Evolutionary conservation across 192 early-diverging fungal species (phyloP).

Genomic region (Anaeromyces robustus): DNA sequence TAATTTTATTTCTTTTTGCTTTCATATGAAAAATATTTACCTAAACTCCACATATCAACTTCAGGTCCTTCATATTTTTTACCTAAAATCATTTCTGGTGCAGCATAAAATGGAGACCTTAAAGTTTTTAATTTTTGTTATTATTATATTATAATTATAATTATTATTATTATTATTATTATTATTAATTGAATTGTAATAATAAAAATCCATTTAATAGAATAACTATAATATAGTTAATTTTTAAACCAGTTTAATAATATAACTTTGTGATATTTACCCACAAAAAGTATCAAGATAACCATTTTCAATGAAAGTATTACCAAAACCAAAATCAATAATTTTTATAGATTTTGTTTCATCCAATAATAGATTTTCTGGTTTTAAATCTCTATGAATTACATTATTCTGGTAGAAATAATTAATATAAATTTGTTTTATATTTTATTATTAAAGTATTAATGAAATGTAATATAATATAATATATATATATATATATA

Average conservation of each 20-base stretch:
- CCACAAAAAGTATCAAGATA: conserved; percentile 33
- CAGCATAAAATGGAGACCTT: conserved; percentile 60
- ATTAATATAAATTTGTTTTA: no score
- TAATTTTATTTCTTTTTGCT: no score
- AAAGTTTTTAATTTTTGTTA: neutral
- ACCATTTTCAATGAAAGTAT: conserved; percentile 33
- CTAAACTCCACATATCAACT: conserved; percentile 73
- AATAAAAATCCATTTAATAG: no score
- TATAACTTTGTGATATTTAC: conserved; percentile 7
- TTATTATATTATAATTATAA: neutral
- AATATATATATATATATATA: no score
- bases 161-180: no score
- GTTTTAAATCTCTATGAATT: neutral
- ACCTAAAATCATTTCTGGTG: conserved; percentile 71
- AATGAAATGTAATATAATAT: no score
- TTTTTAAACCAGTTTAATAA: neutral
- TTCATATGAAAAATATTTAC: conserved; percentile 16
- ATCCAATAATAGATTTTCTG: neutral
- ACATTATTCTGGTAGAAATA: neutral
- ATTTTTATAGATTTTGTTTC: conserved; percentile 40
- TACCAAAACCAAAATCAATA: conserved; percentile 81
- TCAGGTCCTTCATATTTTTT: conserved; percentile 70
- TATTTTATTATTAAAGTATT: no score
- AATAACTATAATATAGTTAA: no score
- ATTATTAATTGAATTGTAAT: no score